Percentiles rank a stretch among this genome's conserved stretches.
phyloP scores from a whole-genome alignment of 192 early-diverging fungal species.

The Mortierella alpina region DNA sequence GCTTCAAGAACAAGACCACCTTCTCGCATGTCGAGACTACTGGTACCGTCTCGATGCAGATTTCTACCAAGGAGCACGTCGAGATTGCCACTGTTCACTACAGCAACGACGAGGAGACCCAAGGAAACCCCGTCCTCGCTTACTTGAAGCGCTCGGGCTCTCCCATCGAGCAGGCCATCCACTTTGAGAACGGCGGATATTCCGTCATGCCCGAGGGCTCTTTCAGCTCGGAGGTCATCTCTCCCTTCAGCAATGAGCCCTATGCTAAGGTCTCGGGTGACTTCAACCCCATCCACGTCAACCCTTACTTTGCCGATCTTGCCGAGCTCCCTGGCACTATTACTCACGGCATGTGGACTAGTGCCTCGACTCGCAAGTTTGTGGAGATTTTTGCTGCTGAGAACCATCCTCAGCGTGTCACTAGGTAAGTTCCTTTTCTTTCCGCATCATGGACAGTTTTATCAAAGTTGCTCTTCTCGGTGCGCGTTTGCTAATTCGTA shows the following conservation, averaged over 20 bases:
- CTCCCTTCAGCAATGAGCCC: constrained; percentile 86
- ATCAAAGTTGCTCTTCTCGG: background rate
- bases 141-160: constrained; percentile 89
- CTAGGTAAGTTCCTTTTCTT: constrained; percentile 43
- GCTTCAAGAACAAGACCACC: constrained; percentile 66
- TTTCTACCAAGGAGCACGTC: constrained; percentile 85
- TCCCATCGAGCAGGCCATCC: constrained; percentile 88
- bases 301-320: constrained; percentile 93
- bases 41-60: constrained; percentile 79
- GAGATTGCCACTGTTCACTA: constrained; percentile 87
- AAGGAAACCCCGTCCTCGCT: constrained; percentile 90
- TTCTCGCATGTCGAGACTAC: constrained; percentile 81
- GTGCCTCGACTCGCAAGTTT: constrained; percentile 93
- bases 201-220: constrained; percentile 89
- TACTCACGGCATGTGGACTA: constrained; percentile 98
- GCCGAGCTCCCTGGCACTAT: constrained; percentile 93
- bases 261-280: constrained; percentile 92
- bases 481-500: background rate
- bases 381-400: constrained; percentile 96
- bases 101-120: constrained; percentile 71
- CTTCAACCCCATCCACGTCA: constrained; percentile 96
- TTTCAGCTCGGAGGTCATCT: constrained; percentile 87
- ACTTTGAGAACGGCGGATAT: constrained; percentile 93
- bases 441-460: background rate
- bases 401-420: constrained; percentile 90